phyloP scores from a whole-genome alignment of 495 filamentous ascomycete genomes.

The Lichenothelia convexa region DNA sequence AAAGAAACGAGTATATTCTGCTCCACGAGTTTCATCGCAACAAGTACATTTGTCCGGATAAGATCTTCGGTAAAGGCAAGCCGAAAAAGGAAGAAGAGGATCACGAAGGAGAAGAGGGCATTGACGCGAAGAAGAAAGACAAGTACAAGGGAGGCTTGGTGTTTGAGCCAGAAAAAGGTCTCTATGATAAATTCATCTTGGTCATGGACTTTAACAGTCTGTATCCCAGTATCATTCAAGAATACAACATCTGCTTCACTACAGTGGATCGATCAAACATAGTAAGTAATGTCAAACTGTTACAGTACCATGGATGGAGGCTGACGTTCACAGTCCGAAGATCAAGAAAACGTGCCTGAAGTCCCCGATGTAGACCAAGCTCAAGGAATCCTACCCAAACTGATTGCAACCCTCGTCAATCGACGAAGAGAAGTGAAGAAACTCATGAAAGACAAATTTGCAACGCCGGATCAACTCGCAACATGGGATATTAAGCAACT shows the following conservation, averaged over 20 bases:
- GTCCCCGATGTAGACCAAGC: conserved; percentile 41
- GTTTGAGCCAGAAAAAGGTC: conserved; percentile 90
- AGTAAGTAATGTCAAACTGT: conserved; percentile 28
- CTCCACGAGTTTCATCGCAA: conserved; percentile 90
- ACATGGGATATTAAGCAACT: conserved; percentile 98
- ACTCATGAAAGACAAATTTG: conserved; percentile 84
- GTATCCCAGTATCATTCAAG: conserved; percentile 97
- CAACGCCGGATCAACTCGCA: conserved; percentile 68
- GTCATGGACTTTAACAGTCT: conserved; percentile 99
- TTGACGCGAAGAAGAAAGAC: conserved; percentile 80
- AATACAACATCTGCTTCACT: conserved; percentile 98
- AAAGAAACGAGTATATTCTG: conserved; percentile 97
- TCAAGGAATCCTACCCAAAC: conserved; percentile 66
- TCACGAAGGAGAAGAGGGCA: conserved; percentile 52
- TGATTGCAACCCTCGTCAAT: conserved; percentile 78
- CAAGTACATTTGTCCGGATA: conserved; percentile 96
- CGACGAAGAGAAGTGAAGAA: conserved; percentile 82
- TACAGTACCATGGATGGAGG: conserved; percentile 1
- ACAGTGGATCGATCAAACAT: conserved; percentile 63
- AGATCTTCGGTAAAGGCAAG: conserved; percentile 52
- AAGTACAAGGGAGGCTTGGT: conserved; percentile 97
- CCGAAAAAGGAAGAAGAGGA: conserved; percentile 49
- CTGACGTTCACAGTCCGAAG: conserved; percentile 37
- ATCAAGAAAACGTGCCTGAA: conserved; percentile 63
- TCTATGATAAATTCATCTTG: conserved; percentile 91